These are phyloP conservation scores for Pisolithus albus DNA, from an alignment of 768 basidiomycete species.

Conservation along the genomic window DNA sequence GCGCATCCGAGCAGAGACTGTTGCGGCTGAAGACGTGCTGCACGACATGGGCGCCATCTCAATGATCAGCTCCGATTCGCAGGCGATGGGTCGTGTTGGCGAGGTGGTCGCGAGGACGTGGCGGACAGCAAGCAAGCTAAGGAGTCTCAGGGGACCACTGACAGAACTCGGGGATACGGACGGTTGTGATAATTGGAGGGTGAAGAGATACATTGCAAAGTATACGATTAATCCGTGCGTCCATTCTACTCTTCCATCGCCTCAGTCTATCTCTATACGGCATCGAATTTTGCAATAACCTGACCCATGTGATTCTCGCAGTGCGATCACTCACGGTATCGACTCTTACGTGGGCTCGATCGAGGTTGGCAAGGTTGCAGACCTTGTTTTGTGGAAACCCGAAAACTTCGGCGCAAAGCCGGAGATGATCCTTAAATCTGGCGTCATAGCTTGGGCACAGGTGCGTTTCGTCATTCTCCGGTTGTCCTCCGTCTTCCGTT, in stretches of 20 bases:
- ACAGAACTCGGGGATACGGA: conserved; percentile 42
- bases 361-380: conserved; percentile 76
- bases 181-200: conserved; percentile 68
- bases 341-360: conserved; percentile 82
- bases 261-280: too few relatives aligned
- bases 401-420: conserved; percentile 90
- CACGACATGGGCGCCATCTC: conserved; percentile 92
- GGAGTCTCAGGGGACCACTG: conserved; percentile 69
- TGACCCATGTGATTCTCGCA: conserved; percentile 22
- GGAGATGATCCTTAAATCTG: conserved; percentile 91
- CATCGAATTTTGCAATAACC: too few relatives aligned
- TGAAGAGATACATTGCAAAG: conserved; percentile 93
- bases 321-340: conserved; percentile 92
- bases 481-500: background rate
- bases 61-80: conserved; percentile 94
- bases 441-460: conserved; percentile 87
- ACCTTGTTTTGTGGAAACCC: conserved; percentile 93
- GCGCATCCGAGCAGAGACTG: conserved; percentile 91
- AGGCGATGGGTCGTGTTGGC: conserved; percentile 97
- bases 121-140: conserved; percentile 96
- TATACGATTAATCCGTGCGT: conserved; percentile 96
- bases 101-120: conserved; percentile 91
- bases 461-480: conserved; percentile 34
- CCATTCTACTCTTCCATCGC: too few relatives aligned
- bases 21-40: conserved; percentile 94